Base-by-base conservation (phyloP, 2,329 filamentous ascomycete species). In the Fusarium bactridioides region DNA sequence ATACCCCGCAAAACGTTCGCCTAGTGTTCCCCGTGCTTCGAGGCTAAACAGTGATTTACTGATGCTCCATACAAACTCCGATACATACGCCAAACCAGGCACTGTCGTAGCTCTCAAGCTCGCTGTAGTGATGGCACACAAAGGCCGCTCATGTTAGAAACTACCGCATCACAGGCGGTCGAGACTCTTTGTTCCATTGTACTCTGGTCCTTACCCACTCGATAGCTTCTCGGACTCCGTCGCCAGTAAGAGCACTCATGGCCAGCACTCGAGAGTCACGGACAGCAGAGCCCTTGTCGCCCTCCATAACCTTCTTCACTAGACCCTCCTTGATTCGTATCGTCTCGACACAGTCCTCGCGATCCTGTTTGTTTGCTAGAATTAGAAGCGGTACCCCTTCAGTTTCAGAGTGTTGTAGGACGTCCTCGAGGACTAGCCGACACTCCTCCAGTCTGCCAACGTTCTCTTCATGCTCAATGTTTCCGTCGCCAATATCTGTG, bases 261-360 rank as follows among this genome's bases (percentile, higher is more conserved):
- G 96, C 94, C 79, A 99, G 82, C 21, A 98, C 96, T 68, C 96
- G 88, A 78, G 93, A 97, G 84, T 99, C 96, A 72, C 95, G 89
- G 59, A 98, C 94, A 71, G 91, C 93, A 45, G 88, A 89, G 1
- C 94, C 94, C 83, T 95, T 96, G 79, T 97, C 94, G 25, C 96
- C 94, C 85, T 98, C 95, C 85, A 97, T 96, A 27, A 99, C 95
- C 84, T 93, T 94, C 83, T 97, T 92, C 57, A 99, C 95, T 61
- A 98, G 86, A 0, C 95, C 96, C 82, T 99, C 96, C 84, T 99
- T 99, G 80, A 99, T 98, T 73, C 94, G 87, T 67, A 98, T 95
- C 5, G 98, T 96, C 86, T 99, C 96, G 58, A 98, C 93, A 76
- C 95, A 98, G 82, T 98, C 96, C 83, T 99, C 96, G 4, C 95